phyloP scores from a whole-genome alignment of 805 yeast genomes.

The Hemisphaericaspora nanyangensis region DNA sequence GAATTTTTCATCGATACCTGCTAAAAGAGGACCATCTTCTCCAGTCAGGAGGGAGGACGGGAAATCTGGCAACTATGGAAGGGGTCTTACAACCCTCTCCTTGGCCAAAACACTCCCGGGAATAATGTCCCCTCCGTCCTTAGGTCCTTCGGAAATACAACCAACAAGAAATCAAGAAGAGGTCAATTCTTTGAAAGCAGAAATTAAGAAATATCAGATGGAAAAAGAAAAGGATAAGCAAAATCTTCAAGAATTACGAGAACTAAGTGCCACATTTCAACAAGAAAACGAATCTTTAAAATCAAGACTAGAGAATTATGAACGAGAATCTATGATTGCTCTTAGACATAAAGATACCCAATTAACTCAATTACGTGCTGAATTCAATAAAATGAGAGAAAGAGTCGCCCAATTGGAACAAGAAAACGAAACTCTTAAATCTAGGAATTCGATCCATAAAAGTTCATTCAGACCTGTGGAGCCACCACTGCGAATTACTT shows the following conservation, averaged over 20 bases:
- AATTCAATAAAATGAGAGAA: slow-evolving; percentile 55
- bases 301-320: slow-evolving; percentile 26
- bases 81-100: slow-evolving; percentile 43
- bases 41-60: slow-evolving; percentile 51
- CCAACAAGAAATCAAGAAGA: slow-evolving; percentile 1
- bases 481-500: slow-evolving; percentile 16
- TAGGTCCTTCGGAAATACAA: background rate
- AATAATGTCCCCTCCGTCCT: slow-evolving; percentile 4
- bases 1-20: slow-evolving; percentile 42
- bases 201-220: slow-evolving; percentile 13
- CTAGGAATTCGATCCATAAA: background rate
- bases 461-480: slow-evolving; percentile 1
- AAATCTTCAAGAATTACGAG: slow-evolving; percentile 18
- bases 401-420: slow-evolving; percentile 52
- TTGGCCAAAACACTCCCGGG: slow-evolving; percentile 17
- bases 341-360: slow-evolving; percentile 70
- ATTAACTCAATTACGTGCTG: slow-evolving; percentile 55
- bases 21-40: slow-evolving; percentile 68
- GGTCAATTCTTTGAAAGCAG: slow-evolving; percentile 7
- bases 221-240: slow-evolving; percentile 20
- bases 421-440: slow-evolving; percentile 21
- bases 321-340: slow-evolving; percentile 31
- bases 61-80: slow-evolving; percentile 28
- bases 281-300: slow-evolving; percentile 21
- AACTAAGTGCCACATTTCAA: slow-evolving; percentile 11